Evolutionary conservation across 148 eudicot species (phyloP).

Genomic region (Cornus controversa): DNA sequence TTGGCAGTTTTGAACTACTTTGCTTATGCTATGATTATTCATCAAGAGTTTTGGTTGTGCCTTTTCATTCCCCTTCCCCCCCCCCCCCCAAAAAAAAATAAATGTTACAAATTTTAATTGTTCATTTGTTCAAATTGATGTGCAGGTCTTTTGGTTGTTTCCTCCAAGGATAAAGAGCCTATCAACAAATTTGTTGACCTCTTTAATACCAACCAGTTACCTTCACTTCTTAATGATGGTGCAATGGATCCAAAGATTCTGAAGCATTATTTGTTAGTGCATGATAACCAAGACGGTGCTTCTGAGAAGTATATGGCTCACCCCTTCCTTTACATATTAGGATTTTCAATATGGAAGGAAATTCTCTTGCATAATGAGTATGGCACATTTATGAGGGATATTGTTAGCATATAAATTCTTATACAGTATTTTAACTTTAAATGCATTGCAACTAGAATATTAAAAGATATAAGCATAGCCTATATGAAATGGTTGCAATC

Average conservation of each 20-base stretch:
- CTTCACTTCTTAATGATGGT: constrained; percentile 79
- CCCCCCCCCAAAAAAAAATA: too few relatives aligned
- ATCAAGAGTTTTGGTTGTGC: background rate
- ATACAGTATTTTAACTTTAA: background rate
- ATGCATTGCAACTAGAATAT: too few relatives aligned
- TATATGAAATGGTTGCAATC: background rate
- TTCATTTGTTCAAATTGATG: constrained; percentile 14
- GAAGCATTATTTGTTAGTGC: constrained; percentile 76
- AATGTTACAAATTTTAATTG: background rate
- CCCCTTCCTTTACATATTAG: constrained; percentile 4
- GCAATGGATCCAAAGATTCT: constrained; percentile 96
- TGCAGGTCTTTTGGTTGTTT: constrained; percentile 94
- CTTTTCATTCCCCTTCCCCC: background rate
- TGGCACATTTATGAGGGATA: background rate
- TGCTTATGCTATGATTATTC: background rate
- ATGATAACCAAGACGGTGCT: constrained; percentile 79
- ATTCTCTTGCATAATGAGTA: background rate
- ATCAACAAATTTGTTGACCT: constrained; percentile 80
- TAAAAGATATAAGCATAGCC: background rate
- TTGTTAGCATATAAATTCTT: background rate
- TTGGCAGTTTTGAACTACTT: background rate
- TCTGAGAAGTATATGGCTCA: constrained; percentile 52
- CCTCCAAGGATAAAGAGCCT: constrained; percentile 83
- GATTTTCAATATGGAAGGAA: background rate
- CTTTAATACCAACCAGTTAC: constrained; percentile 74